Base-by-base conservation (phyloP, 116 monocot species). In the Trichopus zeylanicus region DNA sequence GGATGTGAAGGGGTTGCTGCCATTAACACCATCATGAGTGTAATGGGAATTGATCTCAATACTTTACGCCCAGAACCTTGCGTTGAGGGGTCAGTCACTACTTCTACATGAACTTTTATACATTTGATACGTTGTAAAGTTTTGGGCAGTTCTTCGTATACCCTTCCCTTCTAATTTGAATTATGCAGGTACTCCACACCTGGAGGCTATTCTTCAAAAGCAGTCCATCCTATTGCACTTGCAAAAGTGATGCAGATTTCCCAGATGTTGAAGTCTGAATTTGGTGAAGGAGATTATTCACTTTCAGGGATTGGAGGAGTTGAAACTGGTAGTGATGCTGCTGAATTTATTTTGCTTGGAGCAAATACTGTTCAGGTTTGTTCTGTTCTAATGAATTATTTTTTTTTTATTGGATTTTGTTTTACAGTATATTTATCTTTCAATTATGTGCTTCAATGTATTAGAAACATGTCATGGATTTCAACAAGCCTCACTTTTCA, bases 261-360 rank as follows among this genome's bases (percentile, higher is more conserved):
- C 37, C 76, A 78, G 73, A 95, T 95, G 83, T 84, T 95, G 76
- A 80, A 81, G 67, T 60, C 70, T 37, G 95, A 95, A 46, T 95
- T 74, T 64, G 61, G 25, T 62, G 72, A 70, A 30, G 67, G 57
- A 35, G 75, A 78, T 2, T 66, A 55, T 48, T 90, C 95, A 31
- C 79, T 95, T 56, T 95, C 95, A 70, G 90, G 73, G 33, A 95
- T 95, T 65, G 95, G 95, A 59, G 95, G 95, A 38, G 95, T 95
- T 42, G 95, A 95, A 46, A 83, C 86, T 11, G 95, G 95, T 51
- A 56, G 62, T 65, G 95, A 95, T 67, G 83, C 90, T 51, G 87
- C 86, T 59, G 95, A 95, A 57, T 95, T 95, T 80, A 75, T 95
- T 79, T 83, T 95, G 35, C 84, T 95, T 70, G 95, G 95, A 47